Base-by-base conservation (phyloP, 352 stramenopile genomes). In the Lagenidium giganteum region DNA sequence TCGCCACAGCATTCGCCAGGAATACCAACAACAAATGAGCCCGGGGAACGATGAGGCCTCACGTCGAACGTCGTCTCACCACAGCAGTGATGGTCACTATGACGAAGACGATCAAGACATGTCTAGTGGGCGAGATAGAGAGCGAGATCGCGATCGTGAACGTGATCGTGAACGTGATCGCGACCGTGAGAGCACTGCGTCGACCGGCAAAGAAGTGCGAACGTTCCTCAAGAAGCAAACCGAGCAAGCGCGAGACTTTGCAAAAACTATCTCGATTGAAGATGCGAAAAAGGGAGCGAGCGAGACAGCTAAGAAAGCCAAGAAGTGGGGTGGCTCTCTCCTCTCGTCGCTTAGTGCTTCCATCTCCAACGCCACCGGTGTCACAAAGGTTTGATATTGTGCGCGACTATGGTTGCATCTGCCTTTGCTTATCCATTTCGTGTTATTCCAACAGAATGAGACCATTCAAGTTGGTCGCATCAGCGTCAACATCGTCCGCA, bases 181-280 rank as follows among this genome's bases (percentile, higher is more conserved):
- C n/a, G n/a, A n/a, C n/a, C n/a, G n/a, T n/a, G n/a, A n/a, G n/a
- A n/a, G n/a, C n/a, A n/a, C n/a, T n/a, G n/a, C n/a, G n/a, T n/a
- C n/a, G n/a, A n/a, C n/a, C n/a, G n/a, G 59, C 20, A 83, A 78
- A 42, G 69, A 80, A 28, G 64, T 69, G 27, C 71, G 80, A 28
- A 55, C 67, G 16, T 91, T 79, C 47, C 48, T 93, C 25, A 72
- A 77, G 21, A 93, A 93, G 45, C 81, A 91, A 42, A 93, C 70
- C 18, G 81, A 90, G 41, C 76, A 88, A 49, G 81, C 78, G 17
- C 88, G 90, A 51, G 81, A 90, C 40, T 91, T 93, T 60, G 81
- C 81, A 5, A 93, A 93, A 54, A 91, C 90, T 43, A 83, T 93
- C n/a, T 83, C 67, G 5, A 83, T 90, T 34, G 81, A 93, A 47